Base-by-base conservation (phyloP, 805 yeast genomes). In the Tetrapisispora fleetii region DNA sequence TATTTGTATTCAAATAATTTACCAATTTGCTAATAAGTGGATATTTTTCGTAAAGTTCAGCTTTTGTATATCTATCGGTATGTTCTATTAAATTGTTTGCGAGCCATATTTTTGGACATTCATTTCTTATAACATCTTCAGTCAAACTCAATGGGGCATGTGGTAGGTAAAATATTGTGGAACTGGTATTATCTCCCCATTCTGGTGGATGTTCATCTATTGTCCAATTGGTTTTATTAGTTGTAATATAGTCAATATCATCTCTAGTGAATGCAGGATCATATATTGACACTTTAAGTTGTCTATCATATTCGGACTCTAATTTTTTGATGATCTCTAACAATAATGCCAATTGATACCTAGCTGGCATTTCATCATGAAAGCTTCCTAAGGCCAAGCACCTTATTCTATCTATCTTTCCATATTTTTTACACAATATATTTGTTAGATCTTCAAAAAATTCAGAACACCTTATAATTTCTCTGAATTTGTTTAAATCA, bases 331-430 rank as follows among this genome's bases (percentile, higher is more conserved):
- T 60, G 2, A 84, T 38, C 18, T 74, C 69, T n/a, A 67, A 48
- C 24, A 84, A 59, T 43, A 79, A 62, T 1, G 88, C 89, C 10
- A 84, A 59, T 63, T 85, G 95, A 60, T 74, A 83, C 38, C 78
- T 65, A 1, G 91, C 83, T 22, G 77, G 75, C n/a, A 58, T 61
- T 47, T 78, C 81, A 7, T 75, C 75, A 14, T 75, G 63, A 4
- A 87, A 84, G 5, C 80, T 72, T 0, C 95, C 95, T 19, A 85
- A 66, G 0, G 91, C 95, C 30, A 85, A 63, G 56, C 91, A 85
- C 55, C 88, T 68, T 51, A 85, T 72, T 27, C 50, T 54, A 2
- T 47, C 51, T 11, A 69, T 52, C 5, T 45, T 17, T 4, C 10
- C 33, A 2, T 38, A 42, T 24, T 47, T 47, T 22, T 49, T 50